Evolutionary conservation across 257 asterid species (phyloP).

Genomic region (Parsonsia alboflavescens): DNA sequence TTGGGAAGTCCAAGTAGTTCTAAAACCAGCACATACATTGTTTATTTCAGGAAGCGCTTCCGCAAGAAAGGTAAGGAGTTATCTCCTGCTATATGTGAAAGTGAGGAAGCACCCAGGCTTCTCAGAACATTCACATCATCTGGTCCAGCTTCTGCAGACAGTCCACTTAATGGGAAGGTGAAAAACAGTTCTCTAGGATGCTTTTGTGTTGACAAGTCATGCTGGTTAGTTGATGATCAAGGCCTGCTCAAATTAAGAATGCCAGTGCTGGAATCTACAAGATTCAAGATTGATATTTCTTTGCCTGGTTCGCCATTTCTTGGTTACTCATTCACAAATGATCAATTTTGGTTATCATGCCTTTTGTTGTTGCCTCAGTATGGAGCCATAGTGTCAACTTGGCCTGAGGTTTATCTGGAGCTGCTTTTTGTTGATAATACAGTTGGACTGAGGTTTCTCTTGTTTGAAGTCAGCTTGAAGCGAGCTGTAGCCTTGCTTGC

Average conservation of each 20-base stretch:
- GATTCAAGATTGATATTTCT: slow-evolving; percentile 40
- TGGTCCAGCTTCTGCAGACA: slow-evolving; percentile 17
- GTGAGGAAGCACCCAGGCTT: slow-evolving; percentile 32
- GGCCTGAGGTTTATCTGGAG: slow-evolving; percentile 76
- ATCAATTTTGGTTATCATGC: slow-evolving; percentile 37
- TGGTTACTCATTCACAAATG: slow-evolving; percentile 26
- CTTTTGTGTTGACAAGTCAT: slow-evolving; percentile 22
- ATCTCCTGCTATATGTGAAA: slow-evolving; percentile 28
- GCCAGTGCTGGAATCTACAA: slow-evolving; percentile 31
- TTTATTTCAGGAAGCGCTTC: slow-evolving; percentile 66
- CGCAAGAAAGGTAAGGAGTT: slow-evolving; percentile 32
- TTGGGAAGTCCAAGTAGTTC: slow-evolving; percentile 34
- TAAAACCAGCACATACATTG: slow-evolving; percentile 32
- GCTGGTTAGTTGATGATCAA: slow-evolving; percentile 42
- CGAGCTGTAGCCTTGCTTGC: slow-evolving; percentile 61
- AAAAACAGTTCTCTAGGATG: slow-evolving; percentile 11
- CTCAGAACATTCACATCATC: slow-evolving; percentile 17
- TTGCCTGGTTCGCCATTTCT: slow-evolving; percentile 37
- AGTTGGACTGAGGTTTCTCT: slow-evolving; percentile 68
- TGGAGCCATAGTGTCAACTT: slow-evolving; percentile 55
- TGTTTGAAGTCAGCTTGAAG: slow-evolving; percentile 69
- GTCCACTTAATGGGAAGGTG: slow-evolving; percentile 21
- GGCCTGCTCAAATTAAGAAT: slow-evolving; percentile 39
- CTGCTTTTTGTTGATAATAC: slow-evolving; percentile 74
- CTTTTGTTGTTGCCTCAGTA: slow-evolving; percentile 49